These are phyloP conservation scores for Boletus eberwhitei DNA, from an alignment of 768 basidiomycete species.

Conservation along the genomic window DNA sequence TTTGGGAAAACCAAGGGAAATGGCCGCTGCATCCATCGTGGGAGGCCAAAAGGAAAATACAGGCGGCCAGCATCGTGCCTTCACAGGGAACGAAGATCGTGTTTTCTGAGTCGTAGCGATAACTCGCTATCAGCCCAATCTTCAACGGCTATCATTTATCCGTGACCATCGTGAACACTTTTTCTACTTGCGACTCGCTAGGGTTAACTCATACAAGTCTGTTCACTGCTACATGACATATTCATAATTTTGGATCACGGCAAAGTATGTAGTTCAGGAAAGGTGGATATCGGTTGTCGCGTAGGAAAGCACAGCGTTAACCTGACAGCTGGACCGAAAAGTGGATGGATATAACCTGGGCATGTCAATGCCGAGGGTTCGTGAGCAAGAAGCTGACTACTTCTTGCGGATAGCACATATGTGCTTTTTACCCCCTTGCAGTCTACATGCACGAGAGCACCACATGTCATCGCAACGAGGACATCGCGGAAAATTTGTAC, in stretches of 20 bases:
- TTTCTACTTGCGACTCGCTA: neutral
- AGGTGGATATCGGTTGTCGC: neutral
- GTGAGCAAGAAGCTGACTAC: conserved; percentile 3
- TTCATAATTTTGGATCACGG: neutral
- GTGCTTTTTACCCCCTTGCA: conserved; percentile 52
- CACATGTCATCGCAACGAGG: conserved; percentile 55
- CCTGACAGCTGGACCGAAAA: neutral
- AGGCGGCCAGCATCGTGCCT: conserved; percentile 58
- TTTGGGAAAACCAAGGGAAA: conserved; percentile 9
- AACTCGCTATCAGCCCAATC: neutral
- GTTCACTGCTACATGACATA: neutral
- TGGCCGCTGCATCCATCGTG: conserved; percentile 86
- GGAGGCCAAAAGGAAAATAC: conserved; percentile 87
- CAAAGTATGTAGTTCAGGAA: neutral
- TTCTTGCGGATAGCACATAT: conserved; percentile 32
- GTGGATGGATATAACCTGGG: neutral
- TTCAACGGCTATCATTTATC: neutral
- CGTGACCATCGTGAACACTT: neutral
- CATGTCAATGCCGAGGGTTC: neutral
- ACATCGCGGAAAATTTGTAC: conserved; percentile 60
- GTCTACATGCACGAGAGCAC: conserved; percentile 62
- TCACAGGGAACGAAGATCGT: conserved; percentile 86
- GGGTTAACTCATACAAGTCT: neutral
- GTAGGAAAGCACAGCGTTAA: neutral
- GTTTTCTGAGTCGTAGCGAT: conserved; percentile 32